Conservation (phyloP, 768 basidiomycete species). For the Melanogaster broomeanus region DNA sequence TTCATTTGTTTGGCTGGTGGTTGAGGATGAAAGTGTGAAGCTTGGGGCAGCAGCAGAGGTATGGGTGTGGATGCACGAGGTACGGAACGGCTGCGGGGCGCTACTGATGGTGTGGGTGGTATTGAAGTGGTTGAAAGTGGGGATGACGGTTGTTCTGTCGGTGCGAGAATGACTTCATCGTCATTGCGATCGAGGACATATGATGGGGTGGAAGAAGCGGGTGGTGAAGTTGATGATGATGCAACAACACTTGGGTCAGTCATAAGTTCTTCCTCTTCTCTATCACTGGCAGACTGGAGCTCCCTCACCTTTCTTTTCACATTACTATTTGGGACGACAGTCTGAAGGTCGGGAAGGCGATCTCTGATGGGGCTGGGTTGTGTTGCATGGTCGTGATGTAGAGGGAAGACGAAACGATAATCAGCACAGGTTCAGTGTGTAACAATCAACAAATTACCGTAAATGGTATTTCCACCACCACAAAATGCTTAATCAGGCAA, state of each 20-base stretch:
- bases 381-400: no score
- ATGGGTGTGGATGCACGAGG: slow-evolving; percentile 12
- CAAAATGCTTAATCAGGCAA: no score
- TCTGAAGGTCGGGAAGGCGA: slow-evolving; percentile 30
- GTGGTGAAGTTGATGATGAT: slow-evolving; percentile 20
- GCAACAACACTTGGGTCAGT: background rate
- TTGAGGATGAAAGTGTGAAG: no score
- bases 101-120: slow-evolving; percentile 11
- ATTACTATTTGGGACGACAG: slow-evolving; percentile 20
- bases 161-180: slow-evolving; percentile 22
- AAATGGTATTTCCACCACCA: no score
- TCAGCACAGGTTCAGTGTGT: no score
- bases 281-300: background rate
- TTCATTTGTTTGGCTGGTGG: slow-evolving; percentile 22
- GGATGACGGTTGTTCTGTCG: slow-evolving; percentile 8
- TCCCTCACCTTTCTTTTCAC: slow-evolving; percentile 38
- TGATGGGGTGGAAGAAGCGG: background rate
- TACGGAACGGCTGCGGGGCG: slow-evolving; percentile 10
- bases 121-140: no score
- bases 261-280: background rate
- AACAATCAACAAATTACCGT: no score
- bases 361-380: slow-evolving; percentile 26
- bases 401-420: no score
- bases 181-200: slow-evolving; percentile 5
- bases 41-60: no score